Evolutionary conservation across 805 yeast genomes (phyloP).

Genomic region (Saccharomycopsis sp.): DNA sequence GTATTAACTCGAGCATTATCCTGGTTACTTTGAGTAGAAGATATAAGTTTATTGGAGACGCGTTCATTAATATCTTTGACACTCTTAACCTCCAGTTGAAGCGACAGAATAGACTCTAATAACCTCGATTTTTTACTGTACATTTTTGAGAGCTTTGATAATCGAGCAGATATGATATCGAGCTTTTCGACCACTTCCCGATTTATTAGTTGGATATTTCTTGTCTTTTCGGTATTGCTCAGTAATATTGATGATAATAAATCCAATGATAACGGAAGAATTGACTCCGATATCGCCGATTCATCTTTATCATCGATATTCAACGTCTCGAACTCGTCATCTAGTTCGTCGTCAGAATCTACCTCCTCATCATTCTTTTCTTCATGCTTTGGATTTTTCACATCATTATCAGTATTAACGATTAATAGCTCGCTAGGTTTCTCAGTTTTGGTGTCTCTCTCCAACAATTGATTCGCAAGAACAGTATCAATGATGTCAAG

Average conservation of each 20-base stretch:
- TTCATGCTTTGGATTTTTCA: not conserved
- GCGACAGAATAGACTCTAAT: not conserved
- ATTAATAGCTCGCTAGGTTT: not conserved
- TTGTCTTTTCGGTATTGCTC: slow-evolving; percentile 24
- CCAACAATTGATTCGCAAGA: slow-evolving; percentile 23
- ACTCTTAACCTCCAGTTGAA: slow-evolving; percentile 1
- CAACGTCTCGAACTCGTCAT: slow-evolving; percentile 24
- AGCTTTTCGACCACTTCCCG: slow-evolving; percentile 23
- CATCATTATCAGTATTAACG: slow-evolving; percentile 9
- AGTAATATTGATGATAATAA: slow-evolving; percentile 33
- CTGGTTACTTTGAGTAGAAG: slow-evolving; percentile 6
- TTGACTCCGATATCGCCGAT: slow-evolving; percentile 29
- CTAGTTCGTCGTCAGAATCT: slow-evolving; percentile 36
- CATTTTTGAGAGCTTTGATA: slow-evolving; percentile 14
- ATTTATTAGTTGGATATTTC: slow-evolving; percentile 3
- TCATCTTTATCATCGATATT: slow-evolving; percentile 28
- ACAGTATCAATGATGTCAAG: slow-evolving; percentile 43
- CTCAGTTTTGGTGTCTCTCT: not conserved
- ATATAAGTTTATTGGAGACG: not conserved
- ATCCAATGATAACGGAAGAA: slow-evolving; percentile 31
- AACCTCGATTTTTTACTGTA: not conserved
- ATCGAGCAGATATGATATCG: slow-evolving; percentile 26
- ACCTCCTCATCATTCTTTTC: slow-evolving; percentile 25
- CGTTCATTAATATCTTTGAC: slow-evolving; percentile 4
- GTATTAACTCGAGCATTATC: slow-evolving; percentile 1